Evolutionary conservation across 805 yeast species (phyloP).

Genomic region (Schwanniomyces yamadae): DNA sequence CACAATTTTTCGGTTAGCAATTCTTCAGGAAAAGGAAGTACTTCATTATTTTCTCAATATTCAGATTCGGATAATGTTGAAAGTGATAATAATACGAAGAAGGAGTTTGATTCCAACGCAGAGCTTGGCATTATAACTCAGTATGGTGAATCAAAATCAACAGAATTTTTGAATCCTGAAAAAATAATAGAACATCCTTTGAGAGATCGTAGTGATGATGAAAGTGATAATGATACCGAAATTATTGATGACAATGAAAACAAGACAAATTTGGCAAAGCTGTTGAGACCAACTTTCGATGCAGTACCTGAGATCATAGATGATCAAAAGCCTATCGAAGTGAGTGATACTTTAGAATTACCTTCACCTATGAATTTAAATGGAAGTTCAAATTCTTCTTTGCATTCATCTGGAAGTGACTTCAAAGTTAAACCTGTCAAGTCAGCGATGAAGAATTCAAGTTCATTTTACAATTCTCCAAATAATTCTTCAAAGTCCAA

Average conservation of each 20-base stretch:
- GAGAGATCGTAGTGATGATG: slow-evolving; percentile 6
- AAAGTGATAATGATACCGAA: slow-evolving; percentile 25
- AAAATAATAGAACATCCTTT: slow-evolving; percentile 6
- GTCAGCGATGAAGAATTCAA: slow-evolving; percentile 50
- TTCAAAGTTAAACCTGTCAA: slow-evolving; percentile 37
- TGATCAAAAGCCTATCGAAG: slow-evolving; percentile 1
- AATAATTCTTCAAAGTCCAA: slow-evolving; percentile 4
- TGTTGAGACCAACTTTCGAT: slow-evolving; percentile 33
- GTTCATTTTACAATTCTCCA: slow-evolving; percentile 18
- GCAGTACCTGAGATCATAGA: slow-evolving; percentile 28
- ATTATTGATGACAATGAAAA: slow-evolving; percentile 22
- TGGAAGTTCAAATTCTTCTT: slow-evolving; percentile 29
- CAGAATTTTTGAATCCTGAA: slow-evolving; percentile 16
- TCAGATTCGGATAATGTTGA: slow-evolving; percentile 7
- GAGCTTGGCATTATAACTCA: slow-evolving; percentile 22
- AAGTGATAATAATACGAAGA: neutral
- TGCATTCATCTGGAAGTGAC: slow-evolving; percentile 25
- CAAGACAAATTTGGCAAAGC: slow-evolving; percentile 20
- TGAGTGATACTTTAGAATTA: slow-evolving; percentile 3
- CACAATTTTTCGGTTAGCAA: neutral
- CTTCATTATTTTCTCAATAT: neutral
- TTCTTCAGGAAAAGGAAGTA: neutral
- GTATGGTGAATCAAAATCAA: slow-evolving; percentile 18
- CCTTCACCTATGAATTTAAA: neutral
- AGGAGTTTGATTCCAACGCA: slow-evolving; percentile 4